Base-by-base conservation (phyloP, 306 rosid species). In the Medicago lupulina region DNA sequence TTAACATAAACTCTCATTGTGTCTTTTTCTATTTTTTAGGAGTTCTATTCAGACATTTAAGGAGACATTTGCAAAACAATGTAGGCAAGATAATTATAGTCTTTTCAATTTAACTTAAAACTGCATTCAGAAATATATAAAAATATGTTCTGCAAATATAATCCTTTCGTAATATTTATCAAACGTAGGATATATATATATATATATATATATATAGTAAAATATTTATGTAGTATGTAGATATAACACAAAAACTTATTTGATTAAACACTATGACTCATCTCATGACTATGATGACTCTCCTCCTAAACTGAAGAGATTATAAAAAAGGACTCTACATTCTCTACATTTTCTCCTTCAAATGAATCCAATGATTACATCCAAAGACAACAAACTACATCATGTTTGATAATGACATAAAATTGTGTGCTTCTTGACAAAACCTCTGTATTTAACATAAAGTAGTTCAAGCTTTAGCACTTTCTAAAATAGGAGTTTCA, bases 21-120 rank as follows among this genome's bases (percentile, higher is more conserved):
- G 5, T 17, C 3, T 78, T 61, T 46, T 34, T 57, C 23, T 47
- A 8, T 34, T 9, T 50, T 9, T 13, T 17, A 31, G 49, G 50
- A 18, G 60, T 57, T 58, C 16, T 71, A 36, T 77, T 46, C 16
- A 55, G 50, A 60, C 76, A 70, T 34, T 34, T 34, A 34, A 34
- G 38, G 7, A 7, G 7, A 34, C 38, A 34, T 34, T 34, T 34
- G 38, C 7, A 34, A 34, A 34, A 34, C 38, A 34, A 34, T 34
- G 38, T 9, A 17, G 9, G 40, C 50, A 71, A 79, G 34, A 39
- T 6, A 0, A 72, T 54, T 31, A 79, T 64, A 25, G 73, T 58
- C 74, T 49, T 64, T 64, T 71, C 19, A 47, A 60, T 59, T 60
- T 60, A 51, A 71, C 49, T 64, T 53, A 79, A 70, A 71, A 41